Evolutionary conservation across 2,329 filamentous ascomycete species (phyloP).

Genomic region (Beauveria scarabaeidicola): DNA sequence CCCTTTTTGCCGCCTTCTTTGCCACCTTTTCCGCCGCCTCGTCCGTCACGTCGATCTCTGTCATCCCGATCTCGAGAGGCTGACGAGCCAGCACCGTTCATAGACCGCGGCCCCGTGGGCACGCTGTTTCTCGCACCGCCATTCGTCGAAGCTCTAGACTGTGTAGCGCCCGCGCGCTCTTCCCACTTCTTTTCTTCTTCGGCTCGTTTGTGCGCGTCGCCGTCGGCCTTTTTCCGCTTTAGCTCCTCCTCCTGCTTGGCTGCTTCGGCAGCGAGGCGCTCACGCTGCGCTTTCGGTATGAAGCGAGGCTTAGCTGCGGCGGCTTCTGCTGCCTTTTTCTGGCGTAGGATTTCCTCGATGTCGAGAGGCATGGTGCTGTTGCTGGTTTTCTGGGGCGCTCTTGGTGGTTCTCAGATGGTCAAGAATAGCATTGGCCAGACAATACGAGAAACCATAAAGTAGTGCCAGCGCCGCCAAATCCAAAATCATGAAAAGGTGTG

Average conservation of each 20-base stretch:
- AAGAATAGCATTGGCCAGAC: background rate
- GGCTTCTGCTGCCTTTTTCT: constrained; percentile 79
- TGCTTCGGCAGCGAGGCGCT: constrained; percentile 72
- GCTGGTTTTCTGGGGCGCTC: background rate
- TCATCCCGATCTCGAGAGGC: constrained; percentile 23
- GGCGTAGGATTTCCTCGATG: constrained; percentile 75
- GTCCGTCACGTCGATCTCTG: constrained; percentile 44
- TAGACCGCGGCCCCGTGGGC: constrained; percentile 59
- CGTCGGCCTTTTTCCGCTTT: constrained; percentile 38
- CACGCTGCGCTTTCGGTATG: constrained; percentile 72
- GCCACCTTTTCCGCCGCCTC: constrained; percentile 23
- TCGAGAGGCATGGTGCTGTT: constrained; percentile 45
- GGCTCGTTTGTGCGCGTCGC: constrained; percentile 60
- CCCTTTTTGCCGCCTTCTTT: constrained; percentile 29
- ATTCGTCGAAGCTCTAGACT: constrained; percentile 19
- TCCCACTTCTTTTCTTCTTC: constrained; percentile 48
- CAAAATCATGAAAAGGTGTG: constrained; percentile 2
- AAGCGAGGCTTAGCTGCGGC: constrained; percentile 84
- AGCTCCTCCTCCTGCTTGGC: constrained; percentile 59
- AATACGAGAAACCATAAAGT: constrained; percentile 1
- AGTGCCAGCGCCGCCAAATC: constrained; percentile 6
- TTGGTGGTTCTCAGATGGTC: background rate
- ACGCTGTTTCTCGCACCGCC: constrained; percentile 24
- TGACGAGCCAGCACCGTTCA: constrained; percentile 35
- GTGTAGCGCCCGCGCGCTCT: constrained; percentile 20